Evolutionary conservation across 1,284 basidiomycete genomes (phyloP), one percentile per base, ranked within the genome.

Genomic region (Ganoderma boninense): DNA sequence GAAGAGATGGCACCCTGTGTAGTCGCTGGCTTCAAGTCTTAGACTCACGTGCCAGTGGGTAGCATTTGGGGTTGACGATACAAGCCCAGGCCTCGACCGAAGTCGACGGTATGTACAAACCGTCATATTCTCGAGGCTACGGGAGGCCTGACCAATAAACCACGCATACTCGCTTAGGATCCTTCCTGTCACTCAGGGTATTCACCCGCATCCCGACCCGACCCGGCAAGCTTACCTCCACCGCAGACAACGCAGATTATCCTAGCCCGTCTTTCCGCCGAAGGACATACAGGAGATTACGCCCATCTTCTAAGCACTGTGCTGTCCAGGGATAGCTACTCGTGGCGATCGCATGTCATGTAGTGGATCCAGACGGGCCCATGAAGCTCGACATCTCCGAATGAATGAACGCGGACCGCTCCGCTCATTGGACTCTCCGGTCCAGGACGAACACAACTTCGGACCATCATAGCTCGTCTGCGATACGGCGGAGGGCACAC

Each of bases 321-420:
- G 54, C 16, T 14, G 20, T 57, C 14, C 29, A 35, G 29, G 16
- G 32, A 13, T 29, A 14, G 54, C 54, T 57, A 11, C 8, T 11
- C 54, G 16, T 13, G 54, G 56, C 59, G 26, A 60, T 60, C 13
- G 16, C 13, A 2, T n/a, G 20, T n/a, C 57, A 42, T 20, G 35
- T 13, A 26, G 11, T 56, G 35, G 18, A 56, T 20, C 57, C 35
- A 38, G 29, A 64, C 64, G 38, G 14, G 26, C 35, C 64, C 35
- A 65, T 20, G 20, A 38, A 56, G 40, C 14, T 65, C 35, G 77
- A 80, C 69, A 65, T 80, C 32, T 68, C 74, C 29, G 59, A 59
- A 11, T 80, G 79, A 78, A 75, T 75, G 71, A 75, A 75, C 23
- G 74, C 77, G 29, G 73, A 75, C 80, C 4, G 80, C 79, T 23